phyloP scores from a whole-genome alignment of 306 rosid genomes.

The Abrus precatorius region DNA sequence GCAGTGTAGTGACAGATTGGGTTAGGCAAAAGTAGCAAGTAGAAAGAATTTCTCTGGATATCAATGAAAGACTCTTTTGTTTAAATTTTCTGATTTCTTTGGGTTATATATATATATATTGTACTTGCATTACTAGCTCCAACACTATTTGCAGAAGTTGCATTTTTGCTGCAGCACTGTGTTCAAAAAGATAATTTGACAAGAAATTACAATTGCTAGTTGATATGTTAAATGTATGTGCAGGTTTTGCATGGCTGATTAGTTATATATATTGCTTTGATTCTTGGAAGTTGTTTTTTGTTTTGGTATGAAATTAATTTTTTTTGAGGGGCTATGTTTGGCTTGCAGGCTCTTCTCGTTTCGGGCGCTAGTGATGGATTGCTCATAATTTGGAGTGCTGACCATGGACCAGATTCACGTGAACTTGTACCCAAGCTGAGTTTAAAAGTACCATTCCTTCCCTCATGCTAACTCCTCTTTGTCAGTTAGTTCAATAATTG shows the following conservation, averaged over 20 bases:
- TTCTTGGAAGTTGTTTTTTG: slow-evolving; percentile 40
- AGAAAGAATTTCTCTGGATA: background rate
- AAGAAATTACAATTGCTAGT: slow-evolving; percentile 36
- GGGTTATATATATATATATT: background rate
- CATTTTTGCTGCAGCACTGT: slow-evolving; percentile 23
- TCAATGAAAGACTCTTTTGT: background rate
- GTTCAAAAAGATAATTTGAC: slow-evolving; percentile 27
- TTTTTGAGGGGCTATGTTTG: slow-evolving; percentile 37
- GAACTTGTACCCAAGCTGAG: slow-evolving; percentile 98
- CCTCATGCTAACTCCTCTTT: slow-evolving; percentile 25
- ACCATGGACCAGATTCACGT: slow-evolving; percentile 94
- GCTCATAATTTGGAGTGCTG: slow-evolving; percentile 97
- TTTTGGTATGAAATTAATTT: slow-evolving; percentile 24
- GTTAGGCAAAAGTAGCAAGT: too few species aligned
- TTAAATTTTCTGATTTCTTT: background rate
- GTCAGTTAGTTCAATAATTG: background rate
- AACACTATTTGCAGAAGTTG: slow-evolving; percentile 30
- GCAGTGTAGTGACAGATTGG: too few species aligned
- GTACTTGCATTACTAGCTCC: background rate
- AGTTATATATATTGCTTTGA: slow-evolving; percentile 20
- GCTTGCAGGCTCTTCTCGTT: slow-evolving; percentile 87
- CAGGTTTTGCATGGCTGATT: slow-evolving; percentile 35
- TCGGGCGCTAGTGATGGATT: slow-evolving; percentile 97
- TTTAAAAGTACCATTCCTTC: slow-evolving; percentile 70
- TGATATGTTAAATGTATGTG: slow-evolving; percentile 9